Conservation (phyloP, 2,329 filamentous ascomycete genomes). For the Nigrospora sphaerica region DNA sequence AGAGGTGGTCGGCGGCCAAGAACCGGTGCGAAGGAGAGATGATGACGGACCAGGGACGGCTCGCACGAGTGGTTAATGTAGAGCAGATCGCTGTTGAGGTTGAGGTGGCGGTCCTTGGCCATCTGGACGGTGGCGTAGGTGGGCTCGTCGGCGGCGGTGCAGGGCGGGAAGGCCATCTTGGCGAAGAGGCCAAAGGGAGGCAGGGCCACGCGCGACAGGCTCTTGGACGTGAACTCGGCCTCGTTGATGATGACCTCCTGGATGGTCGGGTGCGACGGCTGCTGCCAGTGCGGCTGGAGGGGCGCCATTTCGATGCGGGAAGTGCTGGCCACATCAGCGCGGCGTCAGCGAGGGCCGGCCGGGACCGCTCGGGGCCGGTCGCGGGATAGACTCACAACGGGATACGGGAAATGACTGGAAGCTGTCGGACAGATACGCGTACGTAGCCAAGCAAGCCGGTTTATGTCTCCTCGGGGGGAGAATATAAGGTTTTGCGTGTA, state of each 20-base stretch:
- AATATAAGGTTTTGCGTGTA: no score
- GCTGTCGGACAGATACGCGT: no score
- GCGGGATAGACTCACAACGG: no score
- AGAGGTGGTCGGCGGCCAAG: not conserved
- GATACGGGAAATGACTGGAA: no score
- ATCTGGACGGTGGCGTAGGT: constrained; percentile 61
- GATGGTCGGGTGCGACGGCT: constrained; percentile 52
- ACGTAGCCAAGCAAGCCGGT: no score
- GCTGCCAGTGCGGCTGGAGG: constrained; percentile 50
- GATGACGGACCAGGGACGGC: constrained; percentile 50
- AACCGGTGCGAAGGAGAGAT: no score
- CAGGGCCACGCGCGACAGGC: constrained; percentile 45
- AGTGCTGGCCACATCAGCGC: no score
- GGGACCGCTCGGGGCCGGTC: no score
- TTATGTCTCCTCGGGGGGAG: no score
- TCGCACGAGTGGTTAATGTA: constrained; percentile 66
- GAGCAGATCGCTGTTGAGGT: constrained; percentile 58
- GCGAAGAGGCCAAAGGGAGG: constrained; percentile 60
- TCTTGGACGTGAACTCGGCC: constrained; percentile 52
- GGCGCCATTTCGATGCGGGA: constrained; percentile 45
- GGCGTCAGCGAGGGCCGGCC: no score
- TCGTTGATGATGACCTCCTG: constrained; percentile 50
- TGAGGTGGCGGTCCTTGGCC: constrained; percentile 46
- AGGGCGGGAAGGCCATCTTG: constrained; percentile 58
- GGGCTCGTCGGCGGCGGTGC: constrained; percentile 44